phyloP scores from a whole-genome alignment of 2,329 filamentous ascomycete genomes.

The Aspergillus bombycis region DNA sequence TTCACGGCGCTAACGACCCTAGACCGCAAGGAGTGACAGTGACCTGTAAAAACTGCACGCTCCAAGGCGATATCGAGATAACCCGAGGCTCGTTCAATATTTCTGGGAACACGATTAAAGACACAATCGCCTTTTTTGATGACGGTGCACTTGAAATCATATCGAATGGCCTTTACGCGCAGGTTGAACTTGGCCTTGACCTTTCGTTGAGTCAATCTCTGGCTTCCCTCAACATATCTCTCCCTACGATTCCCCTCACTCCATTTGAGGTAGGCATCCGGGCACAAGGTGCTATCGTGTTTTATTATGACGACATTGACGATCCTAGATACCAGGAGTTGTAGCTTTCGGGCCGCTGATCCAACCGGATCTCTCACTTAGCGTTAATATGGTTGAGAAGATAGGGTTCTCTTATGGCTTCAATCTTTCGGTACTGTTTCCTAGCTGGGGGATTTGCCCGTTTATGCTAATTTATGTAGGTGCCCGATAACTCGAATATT shows the following conservation, averaged over 20 bases:
- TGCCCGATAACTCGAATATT: constrained; percentile 21
- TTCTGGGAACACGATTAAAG: constrained; percentile 11
- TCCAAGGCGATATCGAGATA: constrained; percentile 22
- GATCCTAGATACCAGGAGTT: constrained; percentile 23
- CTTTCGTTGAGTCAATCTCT: constrained; percentile 14
- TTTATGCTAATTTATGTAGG: constrained; percentile 11
- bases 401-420: constrained; percentile 26
- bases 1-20: neutral
- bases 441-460: too few species aligned
- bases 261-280: constrained; percentile 23
- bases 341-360: constrained; percentile 24
- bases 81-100: constrained; percentile 22
- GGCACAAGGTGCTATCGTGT: neutral
- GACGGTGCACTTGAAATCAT: constrained; percentile 22
- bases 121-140: constrained; percentile 22
- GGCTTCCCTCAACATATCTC: constrained; percentile 19
- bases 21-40: constrained; percentile 23
- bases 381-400: constrained; percentile 13
- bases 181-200: constrained; percentile 23
- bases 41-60: constrained; percentile 24
- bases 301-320: neutral
- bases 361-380: constrained; percentile 15
- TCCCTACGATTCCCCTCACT: constrained; percentile 24
- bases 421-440: constrained; percentile 20
- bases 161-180: constrained; percentile 21